These are phyloP conservation scores for Parietaria judaica DNA, from an alignment of 306 rosid species.

Conservation along the genomic window DNA sequence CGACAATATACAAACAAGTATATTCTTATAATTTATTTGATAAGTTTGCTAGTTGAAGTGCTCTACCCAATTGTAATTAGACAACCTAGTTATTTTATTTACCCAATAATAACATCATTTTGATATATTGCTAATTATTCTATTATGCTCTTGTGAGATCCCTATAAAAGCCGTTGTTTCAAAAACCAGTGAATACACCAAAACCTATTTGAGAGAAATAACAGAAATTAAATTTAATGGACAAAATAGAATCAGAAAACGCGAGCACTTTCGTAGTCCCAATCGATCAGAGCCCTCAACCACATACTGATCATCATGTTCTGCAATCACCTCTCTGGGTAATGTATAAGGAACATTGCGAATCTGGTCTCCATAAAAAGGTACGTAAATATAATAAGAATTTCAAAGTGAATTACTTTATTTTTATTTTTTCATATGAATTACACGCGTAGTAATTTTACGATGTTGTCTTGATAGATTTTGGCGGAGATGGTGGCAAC, in stretches of 20 bases:
- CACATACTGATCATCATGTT: background rate
- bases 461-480: conserved; percentile 22
- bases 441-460: too few species aligned
- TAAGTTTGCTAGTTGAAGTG: too few species aligned
- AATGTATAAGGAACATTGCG: conserved; percentile 8
- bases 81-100: background rate
- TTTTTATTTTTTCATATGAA: too few species aligned
- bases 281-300: conserved; percentile 3
- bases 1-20: too few species aligned
- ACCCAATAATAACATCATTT: background rate
- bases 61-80: too few species aligned
- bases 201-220: background rate
- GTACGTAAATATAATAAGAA: background rate
- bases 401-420: too few species aligned
- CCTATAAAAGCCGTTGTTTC: conserved; percentile 4
- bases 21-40: too few species aligned
- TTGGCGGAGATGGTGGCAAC: conserved; percentile 52
- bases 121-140: too few species aligned
- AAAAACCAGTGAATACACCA: background rate
- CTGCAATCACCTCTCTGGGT: conserved; percentile 12
- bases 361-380: conserved; percentile 4
- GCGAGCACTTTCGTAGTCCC: background rate
- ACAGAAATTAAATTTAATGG: background rate
- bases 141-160: background rate
- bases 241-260: conserved; percentile 6